These are phyloP conservation scores for Rhytidiadelphus loreus DNA, from an alignment of 225 moss, liverwort and hornwort species.

Conservation along the genomic window DNA sequence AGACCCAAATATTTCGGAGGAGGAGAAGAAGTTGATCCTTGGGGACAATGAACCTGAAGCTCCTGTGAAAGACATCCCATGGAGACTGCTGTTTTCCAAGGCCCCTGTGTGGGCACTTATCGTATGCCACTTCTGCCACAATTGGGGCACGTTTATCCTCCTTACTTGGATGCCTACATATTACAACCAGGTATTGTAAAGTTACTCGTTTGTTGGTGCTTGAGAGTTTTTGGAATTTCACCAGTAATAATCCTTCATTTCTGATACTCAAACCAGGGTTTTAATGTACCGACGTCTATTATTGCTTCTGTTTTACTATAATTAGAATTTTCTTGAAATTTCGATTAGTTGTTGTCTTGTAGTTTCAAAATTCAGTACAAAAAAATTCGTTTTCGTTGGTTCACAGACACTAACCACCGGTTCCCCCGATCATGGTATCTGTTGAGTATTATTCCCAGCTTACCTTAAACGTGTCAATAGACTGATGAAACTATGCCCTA, in stretches of 20 bases:
- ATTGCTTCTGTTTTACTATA: background rate
- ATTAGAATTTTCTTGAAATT: background rate
- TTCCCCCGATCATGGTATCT: background rate
- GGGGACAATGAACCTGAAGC: slow-evolving; percentile 56
- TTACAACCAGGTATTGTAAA: slow-evolving; percentile 71
- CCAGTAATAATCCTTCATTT: background rate
- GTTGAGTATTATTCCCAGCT: background rate
- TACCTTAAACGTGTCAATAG: background rate
- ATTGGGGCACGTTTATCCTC: slow-evolving; percentile 98
- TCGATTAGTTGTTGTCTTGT: background rate
- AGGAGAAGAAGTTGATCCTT: slow-evolving; percentile 58
- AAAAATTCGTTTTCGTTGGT: background rate
- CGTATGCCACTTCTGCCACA: slow-evolving; percentile 90
- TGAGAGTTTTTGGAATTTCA: background rate
- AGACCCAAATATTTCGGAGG: slow-evolving; percentile 56
- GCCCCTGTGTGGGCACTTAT: slow-evolving; percentile 98
- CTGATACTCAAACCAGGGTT: background rate
- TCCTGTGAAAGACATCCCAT: slow-evolving; percentile 64
- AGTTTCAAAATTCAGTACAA: background rate
- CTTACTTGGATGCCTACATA: slow-evolving; percentile 99
- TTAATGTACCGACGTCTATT: background rate
- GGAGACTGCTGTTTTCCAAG: slow-evolving; percentile 77
- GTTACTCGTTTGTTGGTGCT: background rate
- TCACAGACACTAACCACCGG: background rate
- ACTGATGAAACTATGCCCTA: background rate